Evolutionary conservation across 164 flowering plant genomes (phyloP).

Genomic region (Echeveria elegans): DNA sequence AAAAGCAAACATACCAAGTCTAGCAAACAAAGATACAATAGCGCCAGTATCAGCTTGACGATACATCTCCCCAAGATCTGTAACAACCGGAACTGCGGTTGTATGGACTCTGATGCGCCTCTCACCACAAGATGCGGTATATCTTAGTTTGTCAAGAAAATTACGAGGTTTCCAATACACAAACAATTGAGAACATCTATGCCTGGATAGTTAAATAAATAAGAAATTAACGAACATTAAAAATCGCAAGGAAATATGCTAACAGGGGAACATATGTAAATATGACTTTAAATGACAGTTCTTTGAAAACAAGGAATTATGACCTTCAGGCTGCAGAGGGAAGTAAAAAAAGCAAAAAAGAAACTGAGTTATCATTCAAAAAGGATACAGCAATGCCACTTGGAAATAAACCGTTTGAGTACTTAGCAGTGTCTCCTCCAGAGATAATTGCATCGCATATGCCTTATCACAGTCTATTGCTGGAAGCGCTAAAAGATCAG

Average conservation of each 20-base stretch:
- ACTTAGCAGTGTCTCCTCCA: slow-evolving; percentile 82
- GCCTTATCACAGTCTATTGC: slow-evolving; percentile 99
- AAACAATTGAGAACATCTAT: neutral
- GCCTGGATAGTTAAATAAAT: neutral
- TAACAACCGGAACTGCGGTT: slow-evolving; percentile 86
- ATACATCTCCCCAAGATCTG: slow-evolving; percentile 94
- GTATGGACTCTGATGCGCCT: slow-evolving; percentile 98
- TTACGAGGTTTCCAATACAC: neutral
- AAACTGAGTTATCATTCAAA: neutral
- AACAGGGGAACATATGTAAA: neutral
- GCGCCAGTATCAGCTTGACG: slow-evolving; percentile 93
- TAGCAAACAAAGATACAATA: slow-evolving; percentile 49
- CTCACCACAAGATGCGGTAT: slow-evolving; percentile 96
- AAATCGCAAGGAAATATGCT: too few species aligned
- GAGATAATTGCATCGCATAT: slow-evolving; percentile 78
- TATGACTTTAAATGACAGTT: neutral
- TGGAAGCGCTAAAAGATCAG: slow-evolving; percentile 88
- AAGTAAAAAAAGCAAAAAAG: neutral
- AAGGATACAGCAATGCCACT: slow-evolving; percentile 99
- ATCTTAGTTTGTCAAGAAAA: slow-evolving; percentile 58
- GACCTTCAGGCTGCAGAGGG: neutral
- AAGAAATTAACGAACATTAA: neutral
- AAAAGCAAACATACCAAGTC: slow-evolving; percentile 79
- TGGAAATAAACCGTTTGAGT: slow-evolving; percentile 85
- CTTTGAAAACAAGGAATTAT: neutral